Percentiles rank a stretch among this genome's conserved stretches.
phyloP scores from a whole-genome alignment of 1,284 basidiomycete genomes.

The Sanghuangporus sanghuang region DNA sequence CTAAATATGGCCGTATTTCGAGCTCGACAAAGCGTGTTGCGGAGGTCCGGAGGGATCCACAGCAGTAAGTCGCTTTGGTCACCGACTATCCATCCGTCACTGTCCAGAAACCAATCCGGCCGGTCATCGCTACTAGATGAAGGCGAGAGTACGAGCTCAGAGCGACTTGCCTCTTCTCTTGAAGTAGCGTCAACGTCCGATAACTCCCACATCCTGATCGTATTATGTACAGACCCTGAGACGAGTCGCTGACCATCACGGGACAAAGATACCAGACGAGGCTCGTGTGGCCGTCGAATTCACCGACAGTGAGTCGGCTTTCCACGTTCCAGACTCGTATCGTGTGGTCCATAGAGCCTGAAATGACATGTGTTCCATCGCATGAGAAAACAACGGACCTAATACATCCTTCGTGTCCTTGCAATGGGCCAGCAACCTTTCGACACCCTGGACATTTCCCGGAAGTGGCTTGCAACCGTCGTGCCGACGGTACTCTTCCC shows the following conservation, averaged over 20 bases:
- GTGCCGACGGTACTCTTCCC: slow-evolving; percentile 1
- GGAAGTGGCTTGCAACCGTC: not conserved
- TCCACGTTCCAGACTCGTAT: not conserved
- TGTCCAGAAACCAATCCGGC: not conserved
- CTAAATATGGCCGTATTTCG: not conserved
- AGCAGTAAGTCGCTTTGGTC: not conserved
- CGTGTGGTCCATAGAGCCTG: not conserved
- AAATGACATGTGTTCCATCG: not conserved
- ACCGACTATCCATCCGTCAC: not conserved
- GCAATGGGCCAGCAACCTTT: not conserved
- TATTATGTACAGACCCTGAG: not conserved
- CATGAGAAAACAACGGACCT: not conserved
- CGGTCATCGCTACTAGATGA: not conserved
- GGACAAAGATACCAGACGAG: not conserved
- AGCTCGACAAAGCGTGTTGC: not conserved
- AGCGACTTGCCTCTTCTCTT: not conserved
- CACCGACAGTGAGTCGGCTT: not conserved
- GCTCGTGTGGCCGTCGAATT: not conserved
- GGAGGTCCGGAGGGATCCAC: not conserved
- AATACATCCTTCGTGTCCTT: not conserved
- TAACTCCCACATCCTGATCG: slow-evolving; percentile 16
- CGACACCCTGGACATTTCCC: not conserved
- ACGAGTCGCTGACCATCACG: not conserved
- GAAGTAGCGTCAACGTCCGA: not conserved
- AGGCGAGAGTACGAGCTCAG: not conserved